phyloP scores from a whole-genome alignment of 495 filamentous ascomycete species.

The Chaetomidium leptoderma region DNA sequence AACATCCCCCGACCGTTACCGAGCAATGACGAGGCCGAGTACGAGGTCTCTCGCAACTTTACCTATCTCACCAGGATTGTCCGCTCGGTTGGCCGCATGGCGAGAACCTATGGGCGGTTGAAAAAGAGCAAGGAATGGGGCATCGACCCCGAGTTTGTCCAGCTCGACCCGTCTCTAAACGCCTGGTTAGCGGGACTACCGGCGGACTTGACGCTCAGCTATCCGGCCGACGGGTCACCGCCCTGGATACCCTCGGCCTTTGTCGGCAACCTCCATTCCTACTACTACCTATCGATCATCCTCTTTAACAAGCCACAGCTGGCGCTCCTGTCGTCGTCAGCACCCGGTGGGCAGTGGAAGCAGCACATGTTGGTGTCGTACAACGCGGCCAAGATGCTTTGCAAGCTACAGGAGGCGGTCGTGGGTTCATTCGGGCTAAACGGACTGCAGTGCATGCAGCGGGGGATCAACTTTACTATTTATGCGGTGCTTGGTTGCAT shows the following conservation, averaged over 20 bases:
- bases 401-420: slow-evolving; percentile 86
- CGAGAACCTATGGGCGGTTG: slow-evolving; percentile 67
- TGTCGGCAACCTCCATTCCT: slow-evolving; percentile 86
- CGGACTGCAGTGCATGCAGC: slow-evolving; percentile 87
- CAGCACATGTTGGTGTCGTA: slow-evolving; percentile 83
- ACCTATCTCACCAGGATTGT: slow-evolving; percentile 73
- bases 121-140: slow-evolving; percentile 88
- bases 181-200: slow-evolving; percentile 77
- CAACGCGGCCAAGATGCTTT: slow-evolving; percentile 79
- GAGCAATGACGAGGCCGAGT: slow-evolving; percentile 72
- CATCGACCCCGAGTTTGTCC: slow-evolving; percentile 75
- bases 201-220: slow-evolving; percentile 70
- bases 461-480: slow-evolving; percentile 93
- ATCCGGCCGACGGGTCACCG: slow-evolving; percentile 71
- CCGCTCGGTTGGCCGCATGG: slow-evolving; percentile 72
- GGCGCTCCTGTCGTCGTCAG: slow-evolving; percentile 66
- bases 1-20: slow-evolving; percentile 56
- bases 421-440: slow-evolving; percentile 69
- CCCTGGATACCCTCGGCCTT: slow-evolving; percentile 89
- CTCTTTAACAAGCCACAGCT: slow-evolving; percentile 88
- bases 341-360: slow-evolving; percentile 76
- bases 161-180: slow-evolving; percentile 67
- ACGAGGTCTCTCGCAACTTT: slow-evolving; percentile 74
- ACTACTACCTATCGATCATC: slow-evolving; percentile 83
- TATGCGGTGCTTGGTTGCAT: slow-evolving; percentile 90